A percentile compares a stretch with the other conserved stretches of the same genome.
Conservation (phyloP, 2,329 filamentous ascomycete genomes). For the Colletotrichum caudatum region DNA sequence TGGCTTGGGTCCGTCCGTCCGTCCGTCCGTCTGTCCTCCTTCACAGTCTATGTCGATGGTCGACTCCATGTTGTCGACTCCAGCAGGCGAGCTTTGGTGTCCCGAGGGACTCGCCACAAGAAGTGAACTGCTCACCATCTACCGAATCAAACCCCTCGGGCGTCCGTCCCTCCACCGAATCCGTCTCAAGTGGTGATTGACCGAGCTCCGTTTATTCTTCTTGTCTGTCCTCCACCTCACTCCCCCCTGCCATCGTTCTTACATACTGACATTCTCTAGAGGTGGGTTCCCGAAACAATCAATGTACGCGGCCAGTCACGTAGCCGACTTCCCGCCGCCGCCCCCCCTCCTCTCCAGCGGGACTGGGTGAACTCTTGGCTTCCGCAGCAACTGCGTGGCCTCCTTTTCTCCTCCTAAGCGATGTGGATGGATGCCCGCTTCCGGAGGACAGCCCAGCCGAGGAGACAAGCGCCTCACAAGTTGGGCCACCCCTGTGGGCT, state of each 20-base stretch:
- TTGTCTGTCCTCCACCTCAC: neutral
- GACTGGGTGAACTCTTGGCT: constrained; percentile 35
- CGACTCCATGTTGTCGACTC: neutral
- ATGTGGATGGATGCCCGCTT: neutral
- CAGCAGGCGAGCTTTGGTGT: neutral
- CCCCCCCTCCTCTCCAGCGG: neutral
- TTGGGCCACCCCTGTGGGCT: neutral
- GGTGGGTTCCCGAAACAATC: constrained; percentile 4
- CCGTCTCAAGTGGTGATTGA: neutral
- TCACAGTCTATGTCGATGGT: neutral
- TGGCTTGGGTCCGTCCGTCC: neutral
- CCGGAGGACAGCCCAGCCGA: constrained; percentile 29
- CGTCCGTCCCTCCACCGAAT: neutral
- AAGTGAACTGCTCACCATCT: neutral
- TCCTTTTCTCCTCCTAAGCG: constrained; percentile 13
- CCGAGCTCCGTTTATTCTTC: neutral
- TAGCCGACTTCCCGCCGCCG: neutral
- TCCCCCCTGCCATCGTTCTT: neutral
- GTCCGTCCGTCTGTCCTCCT: too few species aligned
- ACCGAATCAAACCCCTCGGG: neutral
- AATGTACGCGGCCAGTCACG: neutral
- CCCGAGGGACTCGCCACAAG: neutral
- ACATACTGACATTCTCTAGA: neutral
- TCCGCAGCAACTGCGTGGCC: constrained; percentile 7
- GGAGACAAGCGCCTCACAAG: neutral